These are phyloP conservation scores for Thozetella sp. DNA, from an alignment of 495 filamentous ascomycete species.

Conservation along the genomic window DNA sequence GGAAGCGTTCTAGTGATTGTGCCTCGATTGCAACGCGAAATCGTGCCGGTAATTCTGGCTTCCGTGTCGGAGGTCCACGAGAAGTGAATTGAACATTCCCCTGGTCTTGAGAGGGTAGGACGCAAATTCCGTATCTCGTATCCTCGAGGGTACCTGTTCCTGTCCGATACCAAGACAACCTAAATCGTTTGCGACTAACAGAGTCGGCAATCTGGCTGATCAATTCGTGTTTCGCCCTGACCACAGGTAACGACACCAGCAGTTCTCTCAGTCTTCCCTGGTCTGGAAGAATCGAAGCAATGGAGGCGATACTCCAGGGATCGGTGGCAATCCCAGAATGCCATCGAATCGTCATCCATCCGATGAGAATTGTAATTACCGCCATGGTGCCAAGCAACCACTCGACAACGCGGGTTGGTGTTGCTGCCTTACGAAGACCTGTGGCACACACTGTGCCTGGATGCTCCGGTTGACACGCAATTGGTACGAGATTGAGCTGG, in stretches of 20 bases:
- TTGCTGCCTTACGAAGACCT: slow-evolving; percentile 8
- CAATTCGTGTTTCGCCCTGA: not conserved
- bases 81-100: not conserved
- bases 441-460: not conserved
- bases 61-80: not conserved
- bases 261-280: not conserved
- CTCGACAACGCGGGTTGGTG: slow-evolving; percentile 16
- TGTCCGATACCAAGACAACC: not conserved
- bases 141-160: not conserved
- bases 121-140: not conserved
- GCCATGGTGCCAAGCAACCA: slow-evolving; percentile 16
- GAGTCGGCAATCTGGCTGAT: not conserved
- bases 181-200: not conserved
- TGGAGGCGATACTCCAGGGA: slow-evolving; percentile 33
- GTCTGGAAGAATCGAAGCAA: slow-evolving; percentile 18
- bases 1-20: slow-evolving; percentile 4
- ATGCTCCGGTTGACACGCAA: slow-evolving; percentile 7
- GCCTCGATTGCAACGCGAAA: not conserved
- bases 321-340: slow-evolving; percentile 25
- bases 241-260: not conserved
- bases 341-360: slow-evolving; percentile 17
- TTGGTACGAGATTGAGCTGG: slow-evolving; percentile 16
- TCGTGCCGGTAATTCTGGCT: not conserved
- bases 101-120: not conserved
- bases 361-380: slow-evolving; percentile 10